Percentiles rank a stretch among this genome's conserved stretches.
Conservation (phyloP, 371 early-diverging fungal species). For the Chytridium lagenaria region DNA sequence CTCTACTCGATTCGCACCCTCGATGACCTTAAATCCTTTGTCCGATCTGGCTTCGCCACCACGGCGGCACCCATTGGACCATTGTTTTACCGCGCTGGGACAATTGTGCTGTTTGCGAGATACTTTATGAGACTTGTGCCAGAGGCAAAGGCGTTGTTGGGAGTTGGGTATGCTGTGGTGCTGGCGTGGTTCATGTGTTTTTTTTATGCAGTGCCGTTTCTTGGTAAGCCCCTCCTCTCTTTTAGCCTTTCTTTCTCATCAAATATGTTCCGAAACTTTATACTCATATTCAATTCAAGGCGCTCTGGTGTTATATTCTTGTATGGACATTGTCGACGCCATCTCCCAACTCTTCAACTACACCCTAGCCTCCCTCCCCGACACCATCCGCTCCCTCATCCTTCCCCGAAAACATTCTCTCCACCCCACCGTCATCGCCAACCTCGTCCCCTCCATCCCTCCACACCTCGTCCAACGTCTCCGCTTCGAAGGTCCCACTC, state of each 20-base stretch:
- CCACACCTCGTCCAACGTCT: neutral
- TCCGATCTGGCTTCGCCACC: no score
- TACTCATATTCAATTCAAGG: no score
- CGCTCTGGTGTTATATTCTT: constrained; percentile 37
- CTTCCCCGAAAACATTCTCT: constrained; percentile 28
- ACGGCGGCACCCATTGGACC: constrained; percentile 19
- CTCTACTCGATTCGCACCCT: constrained; percentile 22
- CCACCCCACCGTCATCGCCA: constrained; percentile 29
- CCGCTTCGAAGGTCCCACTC: neutral
- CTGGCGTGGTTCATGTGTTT: constrained; percentile 47
- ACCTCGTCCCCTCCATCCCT: constrained; percentile 14
- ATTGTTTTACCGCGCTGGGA: constrained; percentile 44
- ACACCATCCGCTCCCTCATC: constrained; percentile 6
- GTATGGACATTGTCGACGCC: constrained; percentile 37
- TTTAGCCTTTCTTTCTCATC: no score
- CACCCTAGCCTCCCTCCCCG: constrained; percentile 17
- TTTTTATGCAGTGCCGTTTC: constrained; percentile 42
- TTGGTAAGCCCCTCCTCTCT: no score
- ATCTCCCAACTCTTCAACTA: neutral
- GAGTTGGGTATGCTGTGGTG: constrained; percentile 43
- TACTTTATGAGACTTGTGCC: constrained; percentile 45
- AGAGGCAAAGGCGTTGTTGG: constrained; percentile 42
- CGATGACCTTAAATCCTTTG: constrained; percentile 29
- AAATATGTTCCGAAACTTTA: no score
- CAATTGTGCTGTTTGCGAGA: constrained; percentile 46